Base-by-base conservation (phyloP, 1,139 yeast genomes). In the Pichia sp. region DNA sequence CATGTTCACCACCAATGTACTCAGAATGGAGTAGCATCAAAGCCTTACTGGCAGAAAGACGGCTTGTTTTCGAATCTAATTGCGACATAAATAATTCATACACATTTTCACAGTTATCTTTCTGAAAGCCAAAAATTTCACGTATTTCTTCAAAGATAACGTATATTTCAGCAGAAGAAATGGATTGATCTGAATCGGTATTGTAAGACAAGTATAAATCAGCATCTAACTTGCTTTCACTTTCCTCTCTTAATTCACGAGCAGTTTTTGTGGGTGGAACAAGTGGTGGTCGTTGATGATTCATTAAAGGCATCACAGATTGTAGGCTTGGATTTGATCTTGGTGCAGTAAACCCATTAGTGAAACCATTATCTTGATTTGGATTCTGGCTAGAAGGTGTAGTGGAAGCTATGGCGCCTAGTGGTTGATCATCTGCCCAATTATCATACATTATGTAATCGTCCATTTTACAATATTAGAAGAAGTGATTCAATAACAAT, bases 141-240 rank as follows among this genome's bases (percentile, higher is more conserved):
- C 96, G 75, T 65, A 94, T 74, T 65, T 90, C 96, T 62, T 86
- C 83, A 68, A 92, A 92, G 49, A 92, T 82, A 64, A 85, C 95
- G 69, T 86, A 94, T 61, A 94, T 88, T 67, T 88, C 96, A 65
- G 88, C 95, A 59, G 87, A 80, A 56, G 84, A 68, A 48, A 89
- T 74, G 13, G 96, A 96, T 39, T 84, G 85, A 67, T 85, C 92
- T 52, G 85, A 84, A 63, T 89, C 97, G 42, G 90, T 86, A 18
- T 94, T 83, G 96, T 97, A 92, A 32, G 97, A 95, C 42, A 96
- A 96, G 66, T 90, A 92, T 38, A 96, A 96, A 57, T 95, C 97
- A 53, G 48, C 68, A 56, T 58, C 57, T 23, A 59, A 50, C 29
- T 53, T 40, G 9, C 35, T 43, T 30, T 50, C 42, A 27, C 43